Conservation (phyloP, 208 protist genomes). For the Leptomonas pyrrhocoris region DNA sequence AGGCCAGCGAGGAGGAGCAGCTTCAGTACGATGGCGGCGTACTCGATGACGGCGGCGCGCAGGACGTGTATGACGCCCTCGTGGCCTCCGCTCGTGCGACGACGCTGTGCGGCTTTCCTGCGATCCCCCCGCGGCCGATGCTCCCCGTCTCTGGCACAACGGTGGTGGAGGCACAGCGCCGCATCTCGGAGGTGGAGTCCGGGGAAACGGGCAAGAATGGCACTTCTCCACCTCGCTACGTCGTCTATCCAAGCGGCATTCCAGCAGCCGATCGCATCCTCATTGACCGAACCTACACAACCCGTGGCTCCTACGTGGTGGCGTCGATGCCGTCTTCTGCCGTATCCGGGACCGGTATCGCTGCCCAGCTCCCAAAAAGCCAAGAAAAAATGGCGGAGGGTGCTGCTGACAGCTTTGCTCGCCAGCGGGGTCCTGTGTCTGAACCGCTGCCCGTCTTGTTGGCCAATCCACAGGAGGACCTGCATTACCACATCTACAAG, state of each 20-base stretch:
- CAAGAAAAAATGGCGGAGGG: background rate
- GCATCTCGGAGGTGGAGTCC: constrained; percentile 23
- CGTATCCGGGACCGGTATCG: too few relatives aligned
- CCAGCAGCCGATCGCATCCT: constrained; percentile 30
- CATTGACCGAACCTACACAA: constrained; percentile 57
- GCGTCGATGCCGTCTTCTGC: background rate
- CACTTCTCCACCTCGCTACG: constrained; percentile 23
- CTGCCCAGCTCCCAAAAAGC: background rate
- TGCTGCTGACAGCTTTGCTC: background rate
- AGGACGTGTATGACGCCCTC: background rate
- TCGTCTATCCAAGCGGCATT: constrained; percentile 33
- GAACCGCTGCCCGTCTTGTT: constrained; percentile 1
- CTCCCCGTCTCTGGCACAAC: constrained; percentile 58
- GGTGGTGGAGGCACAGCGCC: constrained; percentile 45
- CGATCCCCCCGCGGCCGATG: constrained; percentile 32
- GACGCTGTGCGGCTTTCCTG: constrained; percentile 21
- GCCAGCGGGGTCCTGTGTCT: background rate
- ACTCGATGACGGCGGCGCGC: background rate
- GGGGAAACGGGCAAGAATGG: background rate
- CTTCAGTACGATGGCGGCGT: constrained; percentile 19
- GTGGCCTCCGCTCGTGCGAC: background rate
- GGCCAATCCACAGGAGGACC: constrained; percentile 35
- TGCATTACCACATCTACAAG: constrained; percentile 53
- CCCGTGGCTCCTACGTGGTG: constrained; percentile 42
- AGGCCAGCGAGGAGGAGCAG: constrained; percentile 26